These are phyloP conservation scores for Penicillium italicum DNA, from an alignment of 2,329 filamentous ascomycete genomes.

Conservation along the genomic window DNA sequence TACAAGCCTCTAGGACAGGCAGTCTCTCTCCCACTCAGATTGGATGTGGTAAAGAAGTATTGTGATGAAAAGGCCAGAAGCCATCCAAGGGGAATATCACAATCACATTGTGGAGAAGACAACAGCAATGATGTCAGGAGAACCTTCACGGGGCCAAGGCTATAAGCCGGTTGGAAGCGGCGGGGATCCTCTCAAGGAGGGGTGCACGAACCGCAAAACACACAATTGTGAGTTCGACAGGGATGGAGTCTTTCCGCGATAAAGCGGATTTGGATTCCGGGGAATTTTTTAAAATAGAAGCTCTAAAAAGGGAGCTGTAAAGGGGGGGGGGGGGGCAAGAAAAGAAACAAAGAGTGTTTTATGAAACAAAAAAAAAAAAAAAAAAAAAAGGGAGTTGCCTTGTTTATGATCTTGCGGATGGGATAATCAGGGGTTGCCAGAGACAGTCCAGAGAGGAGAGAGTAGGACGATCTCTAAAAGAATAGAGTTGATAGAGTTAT, in stretches of 20 bases:
- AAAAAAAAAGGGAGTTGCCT: background rate
- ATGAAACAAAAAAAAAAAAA: background rate
- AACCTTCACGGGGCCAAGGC: background rate
- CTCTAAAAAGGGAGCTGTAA: background rate
- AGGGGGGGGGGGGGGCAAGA: too few species aligned
- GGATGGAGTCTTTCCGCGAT: background rate
- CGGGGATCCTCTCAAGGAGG: background rate
- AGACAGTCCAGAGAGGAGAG: background rate
- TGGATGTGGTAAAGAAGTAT: background rate
- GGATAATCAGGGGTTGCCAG: background rate
- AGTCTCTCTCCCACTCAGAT: background rate
- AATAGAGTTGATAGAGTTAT: background rate
- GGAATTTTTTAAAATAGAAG: background rate
- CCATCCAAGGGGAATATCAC: background rate
- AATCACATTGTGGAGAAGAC: background rate
- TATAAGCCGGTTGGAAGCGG: background rate
- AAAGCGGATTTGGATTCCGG: background rate
- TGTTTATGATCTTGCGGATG: background rate
- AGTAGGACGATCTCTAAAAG: background rate
- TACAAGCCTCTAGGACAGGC: background rate
- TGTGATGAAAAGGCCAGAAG: background rate
- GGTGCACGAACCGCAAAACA: background rate
- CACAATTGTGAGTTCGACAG: background rate
- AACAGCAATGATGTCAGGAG: background rate
- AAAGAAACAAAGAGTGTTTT: background rate